phyloP scores from a whole-genome alignment of 192 early-diverging fungal species.

The Podila epigama region DNA sequence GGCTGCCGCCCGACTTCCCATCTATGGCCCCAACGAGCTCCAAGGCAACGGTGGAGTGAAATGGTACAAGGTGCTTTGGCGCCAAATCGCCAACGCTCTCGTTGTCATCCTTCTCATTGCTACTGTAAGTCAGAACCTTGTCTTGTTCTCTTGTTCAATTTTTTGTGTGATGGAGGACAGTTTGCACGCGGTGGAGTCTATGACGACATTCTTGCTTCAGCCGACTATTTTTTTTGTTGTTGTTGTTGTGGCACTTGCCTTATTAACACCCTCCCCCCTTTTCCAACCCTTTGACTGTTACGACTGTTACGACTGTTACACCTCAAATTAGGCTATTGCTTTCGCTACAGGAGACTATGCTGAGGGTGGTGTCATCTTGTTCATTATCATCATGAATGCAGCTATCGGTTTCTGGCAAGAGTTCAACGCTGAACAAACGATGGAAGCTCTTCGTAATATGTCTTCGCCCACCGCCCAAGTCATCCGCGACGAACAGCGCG shows the following conservation, averaged over 20 bases:
- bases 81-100: slow-evolving; percentile 72
- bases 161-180: too few species aligned
- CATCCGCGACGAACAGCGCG: slow-evolving; percentile 80
- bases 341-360: slow-evolving; percentile 73
- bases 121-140: slow-evolving; percentile 34
- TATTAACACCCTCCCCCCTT: background rate
- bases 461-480: slow-evolving; percentile 88
- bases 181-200: too few species aligned
- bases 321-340: slow-evolving; percentile 57
- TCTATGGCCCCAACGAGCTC: slow-evolving; percentile 69
- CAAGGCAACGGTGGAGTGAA: slow-evolving; percentile 72
- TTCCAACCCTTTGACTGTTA: too few species aligned
- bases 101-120: slow-evolving; percentile 74
- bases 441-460: slow-evolving; percentile 92
- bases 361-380: slow-evolving; percentile 78
- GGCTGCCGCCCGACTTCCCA: slow-evolving; percentile 47
- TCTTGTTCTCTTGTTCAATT: background rate
- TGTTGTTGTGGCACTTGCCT: too few species aligned
- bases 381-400: slow-evolving; percentile 85
- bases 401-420: slow-evolving; percentile 95
- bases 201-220: too few species aligned
- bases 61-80: slow-evolving; percentile 65
- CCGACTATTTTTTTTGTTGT: too few species aligned
- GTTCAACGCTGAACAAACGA: slow-evolving; percentile 90
- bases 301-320: too few species aligned